These are phyloP conservation scores for Breviolum minutum DNA, from an alignment of 73 alveolate genomes.

Conservation along the genomic window DNA sequence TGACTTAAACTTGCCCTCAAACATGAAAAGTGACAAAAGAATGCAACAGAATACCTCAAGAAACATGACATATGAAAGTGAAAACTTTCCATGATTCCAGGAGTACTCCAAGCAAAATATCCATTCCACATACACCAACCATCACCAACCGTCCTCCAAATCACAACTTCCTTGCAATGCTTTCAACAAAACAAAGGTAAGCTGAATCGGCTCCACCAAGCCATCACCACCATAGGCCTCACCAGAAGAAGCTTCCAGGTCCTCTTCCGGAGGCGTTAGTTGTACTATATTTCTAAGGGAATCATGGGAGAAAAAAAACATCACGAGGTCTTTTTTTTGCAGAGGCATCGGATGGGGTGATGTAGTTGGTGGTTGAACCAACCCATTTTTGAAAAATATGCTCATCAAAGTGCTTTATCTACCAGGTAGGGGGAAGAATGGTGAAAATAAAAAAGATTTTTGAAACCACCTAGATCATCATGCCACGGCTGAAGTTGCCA, in stretches of 20 bases:
- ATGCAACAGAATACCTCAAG: too few relatives aligned
- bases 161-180: neutral
- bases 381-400: too few relatives aligned
- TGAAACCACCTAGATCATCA: too few relatives aligned
- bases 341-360: too few relatives aligned
- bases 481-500: too few relatives aligned
- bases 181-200: neutral
- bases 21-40: neutral
- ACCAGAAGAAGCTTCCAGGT: neutral
- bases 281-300: neutral
- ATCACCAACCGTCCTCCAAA: neutral
- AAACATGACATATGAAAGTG: too few relatives aligned
- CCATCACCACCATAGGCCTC: constrained; percentile 34
- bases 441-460: too few relatives aligned
- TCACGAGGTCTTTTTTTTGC: too few relatives aligned
- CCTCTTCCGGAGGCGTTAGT: neutral
- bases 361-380: too few relatives aligned
- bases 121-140: neutral
- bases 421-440: too few relatives aligned
- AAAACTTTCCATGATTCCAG: neutral
- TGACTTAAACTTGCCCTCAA: neutral
- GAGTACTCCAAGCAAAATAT: neutral
- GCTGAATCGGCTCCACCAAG: neutral
- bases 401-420: too few relatives aligned
- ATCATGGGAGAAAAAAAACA: too few relatives aligned